phyloP scores from a whole-genome alignment of 768 basidiomycete genomes.

The Austroboletus eburneus region DNA sequence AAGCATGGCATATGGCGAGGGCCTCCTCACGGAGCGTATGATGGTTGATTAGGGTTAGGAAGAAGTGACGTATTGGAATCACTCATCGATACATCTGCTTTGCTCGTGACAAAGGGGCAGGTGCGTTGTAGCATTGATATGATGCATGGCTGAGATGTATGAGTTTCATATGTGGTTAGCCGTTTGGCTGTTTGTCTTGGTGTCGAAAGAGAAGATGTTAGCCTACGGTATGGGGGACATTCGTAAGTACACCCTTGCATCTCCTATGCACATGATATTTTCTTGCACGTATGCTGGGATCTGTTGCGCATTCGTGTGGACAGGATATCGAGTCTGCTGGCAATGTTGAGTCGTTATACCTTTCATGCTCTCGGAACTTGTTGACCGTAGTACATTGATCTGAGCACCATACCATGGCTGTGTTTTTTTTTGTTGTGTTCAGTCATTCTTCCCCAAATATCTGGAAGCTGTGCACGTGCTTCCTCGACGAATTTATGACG shows the following conservation, averaged over 20 bases:
- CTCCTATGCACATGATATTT: constrained; percentile 40
- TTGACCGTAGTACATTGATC: constrained; percentile 25
- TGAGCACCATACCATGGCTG: constrained; percentile 7
- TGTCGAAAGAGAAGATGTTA: constrained; percentile 19
- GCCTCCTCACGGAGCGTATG: constrained; percentile 81
- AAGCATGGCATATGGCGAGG: constrained; percentile 89
- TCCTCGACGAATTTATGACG: not conserved
- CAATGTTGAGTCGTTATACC: constrained; percentile 24
- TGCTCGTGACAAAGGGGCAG: constrained; percentile 40
- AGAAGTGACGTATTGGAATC: constrained; percentile 12
- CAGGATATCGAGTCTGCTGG: constrained; percentile 1
- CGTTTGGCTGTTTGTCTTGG: constrained; percentile 17
- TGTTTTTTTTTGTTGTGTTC: not conserved
- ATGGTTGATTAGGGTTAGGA: constrained; percentile 55
- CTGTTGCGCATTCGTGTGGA: constrained; percentile 1
- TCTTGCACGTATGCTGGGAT: constrained; percentile 23
- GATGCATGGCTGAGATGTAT: constrained; percentile 38
- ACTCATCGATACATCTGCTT: constrained; percentile 24
- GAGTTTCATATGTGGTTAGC: constrained; percentile 28
- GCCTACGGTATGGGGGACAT: constrained; percentile 26
- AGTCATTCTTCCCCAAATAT: not conserved
- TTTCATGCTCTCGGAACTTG: constrained; percentile 10
- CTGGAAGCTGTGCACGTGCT: not conserved
- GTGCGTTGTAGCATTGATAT: constrained; percentile 58
- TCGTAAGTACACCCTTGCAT: constrained; percentile 57